phyloP scores from a whole-genome alignment of 1,284 basidiomycete genomes.

The Boletellus deceptivus region DNA sequence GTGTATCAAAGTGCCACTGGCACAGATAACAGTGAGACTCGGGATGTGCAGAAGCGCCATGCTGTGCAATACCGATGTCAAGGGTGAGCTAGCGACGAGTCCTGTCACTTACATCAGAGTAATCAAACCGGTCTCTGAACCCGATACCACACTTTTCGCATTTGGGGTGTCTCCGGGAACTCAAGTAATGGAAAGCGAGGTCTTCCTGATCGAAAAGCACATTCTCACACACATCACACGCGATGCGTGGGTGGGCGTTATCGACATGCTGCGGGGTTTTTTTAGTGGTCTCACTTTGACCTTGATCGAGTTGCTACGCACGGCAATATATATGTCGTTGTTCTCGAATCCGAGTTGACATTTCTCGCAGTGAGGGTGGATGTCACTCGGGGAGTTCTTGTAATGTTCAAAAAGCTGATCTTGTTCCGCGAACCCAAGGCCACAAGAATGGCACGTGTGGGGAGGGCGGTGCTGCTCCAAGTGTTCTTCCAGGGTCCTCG shows the following conservation, averaged over 20 bases:
- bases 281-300: neutral
- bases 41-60: conserved; percentile 31
- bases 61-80: conserved; percentile 20
- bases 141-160: conserved; percentile 29
- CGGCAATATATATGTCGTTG: conserved; percentile 13
- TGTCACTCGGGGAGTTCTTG: conserved; percentile 19
- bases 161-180: conserved; percentile 28
- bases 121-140: conserved; percentile 31
- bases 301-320: conserved; percentile 12
- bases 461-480: conserved; percentile 30
- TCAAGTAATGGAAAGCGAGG: conserved; percentile 25
- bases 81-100: neutral
- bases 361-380: conserved; percentile 29
- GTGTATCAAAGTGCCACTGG: conserved; percentile 36
- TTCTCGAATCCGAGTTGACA: conserved; percentile 27
- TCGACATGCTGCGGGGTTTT: conserved; percentile 21
- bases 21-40: conserved; percentile 33
- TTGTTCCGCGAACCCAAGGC: conserved; percentile 26
- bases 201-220: conserved; percentile 24
- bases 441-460: conserved; percentile 26
- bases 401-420: conserved; percentile 30
- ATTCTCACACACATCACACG: conserved; percentile 27
- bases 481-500: conserved; percentile 25
- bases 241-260: conserved; percentile 28
- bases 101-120: conserved; percentile 26